Percentiles rank a stretch among this genome's conserved stretches.
Evolutionary conservation across 139 green algal genomes (phyloP).

Genomic region (Tetraselmis chui): DNA sequence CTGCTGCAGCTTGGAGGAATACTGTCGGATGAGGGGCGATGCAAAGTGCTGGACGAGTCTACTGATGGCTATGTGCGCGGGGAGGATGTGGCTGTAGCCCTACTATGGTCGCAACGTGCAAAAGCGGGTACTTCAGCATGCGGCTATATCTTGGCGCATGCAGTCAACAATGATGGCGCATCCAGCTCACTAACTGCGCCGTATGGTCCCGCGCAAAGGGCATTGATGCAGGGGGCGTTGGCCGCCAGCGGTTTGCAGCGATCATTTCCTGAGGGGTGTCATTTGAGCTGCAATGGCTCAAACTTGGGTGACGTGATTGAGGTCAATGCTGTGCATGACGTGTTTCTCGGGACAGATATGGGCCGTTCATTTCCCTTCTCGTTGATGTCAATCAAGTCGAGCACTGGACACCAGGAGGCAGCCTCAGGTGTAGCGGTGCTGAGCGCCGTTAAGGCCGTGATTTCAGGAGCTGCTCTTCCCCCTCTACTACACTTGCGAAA

Average conservation of each 20-base stretch:
- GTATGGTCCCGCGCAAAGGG: conserved; percentile 80
- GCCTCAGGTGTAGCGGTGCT: background rate
- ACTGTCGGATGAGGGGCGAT: conserved; percentile 55
- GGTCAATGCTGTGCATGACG: conserved; percentile 31
- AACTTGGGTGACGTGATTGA: conserved; percentile 54
- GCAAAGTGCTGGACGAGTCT: conserved; percentile 57
- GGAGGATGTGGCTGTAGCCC: conserved; percentile 41
- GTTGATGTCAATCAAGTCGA: background rate
- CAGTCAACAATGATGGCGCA: conserved; percentile 64
- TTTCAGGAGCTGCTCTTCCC: background rate
- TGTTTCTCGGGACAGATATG: conserved; percentile 10
- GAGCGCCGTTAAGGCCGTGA: background rate
- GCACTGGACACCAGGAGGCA: background rate
- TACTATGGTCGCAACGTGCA: conserved; percentile 5
- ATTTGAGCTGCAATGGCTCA: conserved; percentile 39
- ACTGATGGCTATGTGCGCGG: conserved; percentile 74
- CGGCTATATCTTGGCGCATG: conserved; percentile 11
- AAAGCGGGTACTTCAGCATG: background rate
- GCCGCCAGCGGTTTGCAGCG: conserved; percentile 14
- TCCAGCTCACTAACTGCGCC: conserved; percentile 78
- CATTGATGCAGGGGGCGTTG: conserved; percentile 55
- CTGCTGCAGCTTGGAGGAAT: conserved; percentile 45
- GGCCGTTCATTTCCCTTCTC: background rate
- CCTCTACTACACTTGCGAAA: conserved; percentile 46
- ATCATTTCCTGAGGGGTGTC: conserved; percentile 29